Percentiles rank a stretch among this genome's conserved stretches.
Conservation (phyloP, 2,329 filamentous ascomycete genomes). For the Ramularia endophylla region DNA sequence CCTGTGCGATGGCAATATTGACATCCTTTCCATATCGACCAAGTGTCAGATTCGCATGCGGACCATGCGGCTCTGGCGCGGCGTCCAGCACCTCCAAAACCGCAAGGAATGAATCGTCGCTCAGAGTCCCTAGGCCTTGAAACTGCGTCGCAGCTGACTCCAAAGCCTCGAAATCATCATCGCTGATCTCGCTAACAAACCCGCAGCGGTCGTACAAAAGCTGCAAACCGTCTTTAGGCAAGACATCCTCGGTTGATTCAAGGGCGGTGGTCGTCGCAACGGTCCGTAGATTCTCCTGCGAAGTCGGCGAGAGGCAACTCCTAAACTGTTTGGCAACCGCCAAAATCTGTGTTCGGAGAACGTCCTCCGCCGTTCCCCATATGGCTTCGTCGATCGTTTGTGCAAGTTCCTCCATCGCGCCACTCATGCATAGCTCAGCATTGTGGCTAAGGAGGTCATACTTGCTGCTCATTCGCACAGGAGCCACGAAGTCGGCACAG, state of each 20-base stretch:
- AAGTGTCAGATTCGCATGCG: conserved; percentile 44
- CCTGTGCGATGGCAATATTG: conserved; percentile 70
- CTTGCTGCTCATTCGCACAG: conserved; percentile 71
- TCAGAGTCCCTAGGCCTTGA: conserved; percentile 46
- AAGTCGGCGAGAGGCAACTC: conserved; percentile 10
- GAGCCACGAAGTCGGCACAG: conserved; percentile 72
- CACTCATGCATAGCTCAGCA: conserved; percentile 17
- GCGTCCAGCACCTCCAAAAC: conserved; percentile 46
- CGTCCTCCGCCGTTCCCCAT: conserved; percentile 30
- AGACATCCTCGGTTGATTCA: conserved; percentile 8
- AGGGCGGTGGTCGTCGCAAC: conserved; percentile 13
- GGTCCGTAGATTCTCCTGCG: conserved; percentile 13
- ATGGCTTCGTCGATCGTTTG: conserved; percentile 16
- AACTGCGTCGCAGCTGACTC: conserved; percentile 62
- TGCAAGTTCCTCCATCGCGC: conserved; percentile 3
- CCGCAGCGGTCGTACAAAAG: conserved; percentile 72
- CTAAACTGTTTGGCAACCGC: conserved; percentile 17
- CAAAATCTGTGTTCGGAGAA: conserved; percentile 19
- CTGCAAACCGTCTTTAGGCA: conserved; percentile 64
- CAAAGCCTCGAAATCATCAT: conserved; percentile 72
- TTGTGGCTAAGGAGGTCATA: conserved; percentile 74
- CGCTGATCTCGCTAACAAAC: conserved; percentile 71
- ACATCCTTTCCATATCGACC: conserved; percentile 73
- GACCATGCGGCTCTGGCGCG: conserved; percentile 30
- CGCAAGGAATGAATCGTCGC: conserved; percentile 48